phyloP scores from a whole-genome alignment of 805 yeast species.

The Teunomyces barrocoloradensis region DNA sequence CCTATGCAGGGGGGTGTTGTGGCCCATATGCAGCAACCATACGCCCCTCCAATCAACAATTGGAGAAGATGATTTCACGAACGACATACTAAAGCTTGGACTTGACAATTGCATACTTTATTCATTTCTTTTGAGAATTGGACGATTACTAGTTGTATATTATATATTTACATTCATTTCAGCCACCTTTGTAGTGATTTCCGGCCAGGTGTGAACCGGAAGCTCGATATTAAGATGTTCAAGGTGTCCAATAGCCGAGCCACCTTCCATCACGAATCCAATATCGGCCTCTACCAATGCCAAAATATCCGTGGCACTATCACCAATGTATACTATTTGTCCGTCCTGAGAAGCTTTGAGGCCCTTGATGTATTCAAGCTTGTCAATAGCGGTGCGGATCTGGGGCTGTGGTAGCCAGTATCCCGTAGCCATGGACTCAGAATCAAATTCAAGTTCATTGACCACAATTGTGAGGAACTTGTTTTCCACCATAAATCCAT shows the following conservation, averaged over 20 bases:
- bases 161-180: not conserved
- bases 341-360: conserved; percentile 11
- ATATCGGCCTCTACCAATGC: conserved; percentile 45
- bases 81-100: not conserved
- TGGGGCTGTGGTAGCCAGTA: conserved; percentile 15
- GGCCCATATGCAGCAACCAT: conserved; percentile 18
- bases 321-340: conserved; percentile 52
- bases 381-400: conserved; percentile 57
- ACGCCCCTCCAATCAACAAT: conserved; percentile 19
- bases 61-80: conserved; percentile 21
- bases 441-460: conserved; percentile 48
- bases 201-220: not conserved
- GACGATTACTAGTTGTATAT: conserved; percentile 1
- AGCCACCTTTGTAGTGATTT: not conserved
- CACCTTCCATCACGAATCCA: conserved; percentile 42
- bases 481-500: conserved; percentile 17
- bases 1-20: conserved; percentile 34
- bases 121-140: not conserved
- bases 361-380: conserved; percentile 24
- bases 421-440: conserved; percentile 16
- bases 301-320: conserved; percentile 58
- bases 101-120: conserved; percentile 3
- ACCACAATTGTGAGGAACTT: conserved; percentile 34
- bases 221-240: not conserved
- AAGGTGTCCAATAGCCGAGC: not conserved